A percentile compares a stretch with the other conserved stretches of the same genome.
Conservation (phyloP, 176 grass and related monocot species). For the Sorghum bicolor region Sorghum_bicolor_NCBIv3 NC_012873.2:55560501-55561000, state of each 20-base stretch:
- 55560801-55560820: slow-evolving; percentile 77
- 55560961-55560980: background rate
- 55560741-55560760: slow-evolving; percentile 51
- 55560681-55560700: slow-evolving; percentile 64
- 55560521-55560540: slow-evolving; percentile 14
- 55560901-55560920: slow-evolving; percentile 92
- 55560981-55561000: background rate
- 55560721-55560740: slow-evolving; percentile 68
- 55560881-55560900: slow-evolving; percentile 77
- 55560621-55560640: background rate
- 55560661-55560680: slow-evolving; percentile 58
- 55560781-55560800: slow-evolving; percentile 81
- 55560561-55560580: background rate
- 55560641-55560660: slow-evolving; percentile 20
- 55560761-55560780: slow-evolving; percentile 65
- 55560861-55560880: slow-evolving; percentile 73
- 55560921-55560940: slow-evolving; percentile 46
- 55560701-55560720: slow-evolving; percentile 73
- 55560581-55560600: slow-evolving; percentile 15
- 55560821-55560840: slow-evolving; percentile 72
- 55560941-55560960: background rate
- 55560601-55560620: slow-evolving; percentile 16
- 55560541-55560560: slow-evolving; percentile 9
- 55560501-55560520: slow-evolving; percentile 13
- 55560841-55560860: slow-evolving; percentile 72